Base-by-base conservation (phyloP, 177 flowering plant genomes). In the Telopea speciosissima region DNA sequence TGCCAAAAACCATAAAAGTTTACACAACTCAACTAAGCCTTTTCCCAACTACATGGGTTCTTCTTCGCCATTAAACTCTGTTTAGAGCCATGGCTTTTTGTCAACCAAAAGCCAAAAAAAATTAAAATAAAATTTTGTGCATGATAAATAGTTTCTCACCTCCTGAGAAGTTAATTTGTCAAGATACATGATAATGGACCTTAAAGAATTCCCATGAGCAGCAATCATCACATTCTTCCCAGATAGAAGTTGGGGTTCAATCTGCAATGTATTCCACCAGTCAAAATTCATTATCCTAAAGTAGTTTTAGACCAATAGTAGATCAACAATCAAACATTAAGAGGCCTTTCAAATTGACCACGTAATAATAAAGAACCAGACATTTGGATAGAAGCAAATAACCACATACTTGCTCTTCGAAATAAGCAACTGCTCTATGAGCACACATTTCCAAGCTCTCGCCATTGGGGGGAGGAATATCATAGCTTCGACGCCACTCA, bases 391-490 rank as follows among this genome's bases (percentile, higher is more conserved):
- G 16, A 64, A 58, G 36, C 54, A 13, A 0, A 45, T 2, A 63
- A 9, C 23, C 8, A 69, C 83, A 77, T 77, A 93, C 99, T 70
- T 88, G 77, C 52, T 91, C 93, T 70, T 63, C 87, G 70, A 96
- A 96, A 83, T 93, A 96, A 58, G 99, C 97, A 83, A 96, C 99
- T 67, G 98, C 99, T 84, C 99, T 86, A 74, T 96, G 69, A 74
- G 99, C 96, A 78, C 99, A 96, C 99, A 96, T 96, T 82, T 96
- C 97, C 72, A 96, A 87, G 75, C 99, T 96, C 88, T 96, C 99
- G 9, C 98, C 99, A 74, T 93, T 91, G 1, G 99, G 99, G 19
- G 99, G 99, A 77, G 97, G 97, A 67, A 83, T 86, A 75, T 93
- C 93, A 77, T 90, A 96, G 79, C 99, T 96, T 64, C 99, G 88